Conservation (phyloP, 257 asterid species). For the Solanum appendiculatum region DNA sequence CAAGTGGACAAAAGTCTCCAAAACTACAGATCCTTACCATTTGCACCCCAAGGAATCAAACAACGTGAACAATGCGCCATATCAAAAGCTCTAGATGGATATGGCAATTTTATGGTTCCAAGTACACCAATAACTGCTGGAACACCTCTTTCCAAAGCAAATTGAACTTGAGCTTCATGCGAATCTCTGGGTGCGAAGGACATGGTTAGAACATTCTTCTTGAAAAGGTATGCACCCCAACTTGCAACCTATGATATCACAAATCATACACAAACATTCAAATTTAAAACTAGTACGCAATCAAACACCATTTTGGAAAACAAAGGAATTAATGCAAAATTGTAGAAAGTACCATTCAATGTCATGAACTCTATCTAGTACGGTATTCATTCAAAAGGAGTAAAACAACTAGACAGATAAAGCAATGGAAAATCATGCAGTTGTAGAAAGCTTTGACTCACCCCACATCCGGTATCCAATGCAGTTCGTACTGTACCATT, state of each 20-base stretch:
- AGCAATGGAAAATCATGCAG: neutral
- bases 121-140: constrained; percentile 40
- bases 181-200: constrained; percentile 38
- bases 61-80: constrained; percentile 46
- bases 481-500: constrained; percentile 35
- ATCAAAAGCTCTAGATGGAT: constrained; percentile 34
- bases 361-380: neutral
- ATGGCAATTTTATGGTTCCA: constrained; percentile 32
- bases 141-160: constrained; percentile 38
- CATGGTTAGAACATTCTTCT: constrained; percentile 38
- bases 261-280: neutral
- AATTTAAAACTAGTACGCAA: neutral
- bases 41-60: constrained; percentile 30
- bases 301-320: neutral
- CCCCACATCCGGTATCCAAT: constrained; percentile 42
- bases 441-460: constrained; percentile 1
- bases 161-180: constrained; percentile 38
- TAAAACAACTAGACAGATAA: neutral
- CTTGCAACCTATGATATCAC: constrained; percentile 25
- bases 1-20: neutral
- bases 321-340: neutral
- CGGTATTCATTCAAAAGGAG: neutral
- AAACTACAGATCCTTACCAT: constrained; percentile 14
- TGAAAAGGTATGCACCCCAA: constrained; percentile 37
- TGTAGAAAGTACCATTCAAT: neutral